Percentiles rank a stretch among this genome's conserved stretches.
These are phyloP conservation scores for Phyllosticta paracitricarpa DNA, from an alignment of 2,329 filamentous ascomycete species.

Conservation along the genomic window DNA sequence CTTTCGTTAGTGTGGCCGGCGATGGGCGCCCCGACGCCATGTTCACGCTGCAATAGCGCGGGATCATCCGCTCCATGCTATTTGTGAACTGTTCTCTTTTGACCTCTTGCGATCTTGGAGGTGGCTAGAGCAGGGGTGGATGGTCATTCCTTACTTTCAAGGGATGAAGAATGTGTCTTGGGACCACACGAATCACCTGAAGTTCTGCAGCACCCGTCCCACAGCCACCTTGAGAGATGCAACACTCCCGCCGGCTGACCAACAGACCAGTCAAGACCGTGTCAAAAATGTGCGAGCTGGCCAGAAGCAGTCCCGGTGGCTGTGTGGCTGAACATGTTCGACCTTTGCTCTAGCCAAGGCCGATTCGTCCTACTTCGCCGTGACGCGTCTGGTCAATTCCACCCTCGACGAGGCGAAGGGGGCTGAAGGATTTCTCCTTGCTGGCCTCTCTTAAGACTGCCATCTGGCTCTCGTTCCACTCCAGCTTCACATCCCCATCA, in stretches of 20 bases:
- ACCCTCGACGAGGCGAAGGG: not conserved
- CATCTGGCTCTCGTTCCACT: constrained; percentile 1
- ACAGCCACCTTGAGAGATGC: constrained; percentile 1
- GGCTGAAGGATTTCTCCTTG: constrained; percentile 1
- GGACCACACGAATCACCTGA: not conserved
- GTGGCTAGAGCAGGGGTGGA: not conserved
- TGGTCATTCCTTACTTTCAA: constrained; percentile 1
- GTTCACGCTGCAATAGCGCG: not conserved
- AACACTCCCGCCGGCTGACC: not conserved
- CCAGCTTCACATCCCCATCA: not conserved
- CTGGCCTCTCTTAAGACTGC: constrained; percentile 7
- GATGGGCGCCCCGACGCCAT: not conserved
- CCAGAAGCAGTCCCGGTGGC: constrained; percentile 1
- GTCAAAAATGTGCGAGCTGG: constrained; percentile 1
- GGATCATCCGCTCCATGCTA: not conserved
- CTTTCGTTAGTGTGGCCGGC: not conserved
- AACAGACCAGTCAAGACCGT: not conserved
- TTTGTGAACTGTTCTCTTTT: not conserved
- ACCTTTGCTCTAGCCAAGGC: not conserved
- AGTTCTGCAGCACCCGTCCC: constrained; percentile 6
- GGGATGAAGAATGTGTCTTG: constrained; percentile 7
- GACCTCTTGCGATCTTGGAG: not conserved
- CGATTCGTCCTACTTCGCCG: constrained; percentile 3
- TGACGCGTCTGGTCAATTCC: constrained; percentile 7
- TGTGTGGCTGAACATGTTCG: not conserved